Conservation (phyloP, 2,329 filamentous ascomycete genomes). For the Xenoacremonium recifei region DNA sequence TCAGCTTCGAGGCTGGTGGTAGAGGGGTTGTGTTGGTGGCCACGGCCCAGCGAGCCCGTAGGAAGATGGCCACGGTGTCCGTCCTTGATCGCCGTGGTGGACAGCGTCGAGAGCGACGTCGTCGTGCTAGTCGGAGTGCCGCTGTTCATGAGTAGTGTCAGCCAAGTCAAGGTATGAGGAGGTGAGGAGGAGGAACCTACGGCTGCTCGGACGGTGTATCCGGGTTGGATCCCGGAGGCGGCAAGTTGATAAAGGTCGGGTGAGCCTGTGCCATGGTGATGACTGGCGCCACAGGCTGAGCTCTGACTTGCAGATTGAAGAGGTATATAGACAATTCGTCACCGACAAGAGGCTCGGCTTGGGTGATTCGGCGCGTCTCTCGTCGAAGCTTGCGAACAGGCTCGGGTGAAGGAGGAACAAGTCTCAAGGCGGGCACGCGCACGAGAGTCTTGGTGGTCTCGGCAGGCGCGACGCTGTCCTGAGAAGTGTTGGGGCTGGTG, state of each 20-base stretch:
- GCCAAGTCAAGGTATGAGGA: constrained; percentile 8
- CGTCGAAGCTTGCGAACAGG: too few species aligned
- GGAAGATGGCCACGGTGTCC: constrained; percentile 82
- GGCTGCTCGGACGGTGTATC: constrained; percentile 88
- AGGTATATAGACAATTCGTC: too few species aligned
- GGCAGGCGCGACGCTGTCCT: too few species aligned
- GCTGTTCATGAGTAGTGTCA: constrained; percentile 42
- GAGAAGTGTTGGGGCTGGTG: too few species aligned
- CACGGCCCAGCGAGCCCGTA: constrained; percentile 46
- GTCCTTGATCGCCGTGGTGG: constrained; percentile 94
- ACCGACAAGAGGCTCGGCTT: too few species aligned
- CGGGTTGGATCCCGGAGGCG: constrained; percentile 76
- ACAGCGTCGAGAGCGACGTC: constrained; percentile 87
- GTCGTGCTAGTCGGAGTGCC: constrained; percentile 92
- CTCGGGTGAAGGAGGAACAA: too few species aligned
- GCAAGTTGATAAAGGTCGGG: constrained; percentile 79
- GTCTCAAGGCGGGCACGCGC: too few species aligned
- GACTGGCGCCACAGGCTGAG: too few species aligned
- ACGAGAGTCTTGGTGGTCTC: too few species aligned
- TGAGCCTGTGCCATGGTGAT: constrained; percentile 39
- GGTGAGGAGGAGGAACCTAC: constrained; percentile 52
- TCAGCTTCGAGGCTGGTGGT: constrained; percentile 83
- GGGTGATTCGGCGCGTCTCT: too few species aligned
- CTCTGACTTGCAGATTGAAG: too few species aligned
- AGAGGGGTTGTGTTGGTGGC: constrained; percentile 57